Conservation (phyloP, 805 yeast species). For the Saccharomyces kudriavzevii region DNA sequence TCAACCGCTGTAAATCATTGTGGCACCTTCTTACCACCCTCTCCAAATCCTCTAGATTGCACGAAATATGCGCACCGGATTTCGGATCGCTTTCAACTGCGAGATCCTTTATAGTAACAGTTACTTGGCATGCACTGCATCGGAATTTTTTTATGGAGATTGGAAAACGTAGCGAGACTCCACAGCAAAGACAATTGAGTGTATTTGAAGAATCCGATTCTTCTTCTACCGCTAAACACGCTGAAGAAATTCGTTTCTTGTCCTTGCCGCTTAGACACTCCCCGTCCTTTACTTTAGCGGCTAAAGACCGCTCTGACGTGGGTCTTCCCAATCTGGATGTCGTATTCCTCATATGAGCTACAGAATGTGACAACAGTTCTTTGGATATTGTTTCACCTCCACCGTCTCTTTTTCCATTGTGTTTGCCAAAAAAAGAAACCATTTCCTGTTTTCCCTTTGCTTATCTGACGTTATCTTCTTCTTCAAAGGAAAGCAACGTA, state of each 20-base stretch:
- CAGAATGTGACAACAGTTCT: not conserved
- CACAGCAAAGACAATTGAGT: conserved; percentile 39
- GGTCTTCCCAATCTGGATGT: not conserved
- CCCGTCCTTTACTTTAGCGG: not conserved
- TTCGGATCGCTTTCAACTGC: not conserved
- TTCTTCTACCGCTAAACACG: not conserved
- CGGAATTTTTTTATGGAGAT: conserved; percentile 35
- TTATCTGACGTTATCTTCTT: not conserved
- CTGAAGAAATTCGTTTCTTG: not conserved
- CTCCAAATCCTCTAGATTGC: conserved; percentile 5
- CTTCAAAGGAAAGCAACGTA: not conserved
- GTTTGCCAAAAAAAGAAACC: not conserved
- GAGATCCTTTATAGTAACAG: conserved; percentile 25
- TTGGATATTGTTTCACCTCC: not conserved
- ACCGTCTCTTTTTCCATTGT: not conserved
- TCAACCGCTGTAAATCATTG: not conserved
- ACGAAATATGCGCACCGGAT: not conserved
- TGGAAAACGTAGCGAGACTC: conserved; percentile 36
- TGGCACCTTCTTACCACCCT: conserved; percentile 4
- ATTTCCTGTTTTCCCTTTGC: not conserved
- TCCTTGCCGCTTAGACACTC: not conserved
- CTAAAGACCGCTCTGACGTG: not conserved
- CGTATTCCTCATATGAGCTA: not conserved
- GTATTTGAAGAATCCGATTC: not conserved
- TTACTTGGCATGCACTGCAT: conserved; percentile 57